Conservation (phyloP, 2,329 filamentous ascomycete genomes). For the Diaporthe sp. region DNA sequence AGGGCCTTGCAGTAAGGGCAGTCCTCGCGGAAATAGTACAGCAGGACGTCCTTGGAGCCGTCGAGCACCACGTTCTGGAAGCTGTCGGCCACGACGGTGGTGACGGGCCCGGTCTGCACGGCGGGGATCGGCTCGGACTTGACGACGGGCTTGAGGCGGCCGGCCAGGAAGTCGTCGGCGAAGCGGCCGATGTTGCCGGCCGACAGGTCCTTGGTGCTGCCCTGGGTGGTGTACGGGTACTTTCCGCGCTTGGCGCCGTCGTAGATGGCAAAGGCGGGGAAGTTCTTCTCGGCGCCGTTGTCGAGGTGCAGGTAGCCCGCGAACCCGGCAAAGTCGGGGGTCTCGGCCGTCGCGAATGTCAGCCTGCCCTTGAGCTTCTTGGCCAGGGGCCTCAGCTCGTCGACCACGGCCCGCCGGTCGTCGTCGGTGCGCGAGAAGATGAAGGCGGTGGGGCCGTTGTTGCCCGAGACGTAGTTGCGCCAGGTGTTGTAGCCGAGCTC, state of each 20-base stretch:
- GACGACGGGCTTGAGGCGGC: constrained; percentile 94
- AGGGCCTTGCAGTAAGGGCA: constrained; percentile 99
- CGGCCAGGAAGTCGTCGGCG: constrained; percentile 85
- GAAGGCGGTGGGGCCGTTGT: constrained; percentile 93
- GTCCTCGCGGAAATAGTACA: constrained; percentile 99
- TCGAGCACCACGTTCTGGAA: constrained; percentile 94
- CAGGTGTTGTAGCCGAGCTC: constrained; percentile 98
- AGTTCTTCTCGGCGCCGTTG: constrained; percentile 78
- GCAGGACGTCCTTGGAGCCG: constrained; percentile 93
- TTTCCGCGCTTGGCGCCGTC: constrained; percentile 96
- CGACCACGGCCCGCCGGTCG: constrained; percentile 84
- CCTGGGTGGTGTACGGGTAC: constrained; percentile 90
- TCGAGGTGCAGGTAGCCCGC: constrained; percentile 97
- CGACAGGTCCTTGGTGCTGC: constrained; percentile 80
- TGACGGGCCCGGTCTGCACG: constrained; percentile 89
- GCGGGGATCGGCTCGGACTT: constrained; percentile 98
- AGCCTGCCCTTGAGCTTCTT: constrained; percentile 93
- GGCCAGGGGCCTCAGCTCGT: constrained; percentile 86
- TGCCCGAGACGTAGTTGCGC: constrained; percentile 87
- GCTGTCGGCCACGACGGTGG: constrained; percentile 90
- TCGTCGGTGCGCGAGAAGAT: constrained; percentile 95
- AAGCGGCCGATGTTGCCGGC: constrained; percentile 81
- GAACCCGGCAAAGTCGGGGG: constrained; percentile 93
- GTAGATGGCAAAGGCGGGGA: constrained; percentile 98
- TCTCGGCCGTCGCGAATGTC: constrained; percentile 98